These are phyloP conservation scores for Megacollybia marginata DNA, from an alignment of 768 basidiomycete genomes.

Conservation along the genomic window DNA sequence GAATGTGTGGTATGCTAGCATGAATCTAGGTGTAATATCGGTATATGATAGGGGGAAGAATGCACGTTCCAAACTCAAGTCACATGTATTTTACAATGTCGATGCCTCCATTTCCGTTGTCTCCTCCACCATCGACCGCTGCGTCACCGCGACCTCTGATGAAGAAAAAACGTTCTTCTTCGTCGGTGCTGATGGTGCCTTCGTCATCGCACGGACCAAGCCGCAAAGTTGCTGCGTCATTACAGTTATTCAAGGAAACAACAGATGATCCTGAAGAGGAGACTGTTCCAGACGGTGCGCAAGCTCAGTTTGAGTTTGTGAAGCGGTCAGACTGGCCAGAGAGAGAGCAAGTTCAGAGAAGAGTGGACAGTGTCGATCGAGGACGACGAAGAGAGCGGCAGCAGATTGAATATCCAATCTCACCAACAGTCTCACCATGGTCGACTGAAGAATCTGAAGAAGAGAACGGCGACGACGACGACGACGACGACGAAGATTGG, in stretches of 20 bases:
- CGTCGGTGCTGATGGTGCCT: conserved; percentile 9
- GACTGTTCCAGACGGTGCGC: conserved; percentile 47
- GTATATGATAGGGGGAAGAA: background rate
- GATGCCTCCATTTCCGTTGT: conserved; percentile 5
- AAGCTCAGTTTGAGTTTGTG: conserved; percentile 73
- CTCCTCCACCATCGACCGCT: conserved; percentile 9
- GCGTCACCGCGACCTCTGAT: conserved; percentile 10
- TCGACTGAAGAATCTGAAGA: conserved; percentile 60
- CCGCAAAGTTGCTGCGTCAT: conserved; percentile 76
- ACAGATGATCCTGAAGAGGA: conserved; percentile 15
- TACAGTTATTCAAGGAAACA: conserved; percentile 80
- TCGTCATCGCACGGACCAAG: background rate
- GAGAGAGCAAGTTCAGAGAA: conserved; percentile 59
- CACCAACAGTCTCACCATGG: conserved; percentile 55
- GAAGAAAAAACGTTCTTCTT: background rate
- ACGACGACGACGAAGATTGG: conserved; percentile 13
- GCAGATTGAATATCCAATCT: conserved; percentile 34
- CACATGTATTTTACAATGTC: background rate
- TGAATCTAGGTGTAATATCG: background rate
- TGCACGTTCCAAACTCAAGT: too few relatives aligned
- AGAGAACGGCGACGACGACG: conserved; percentile 25
- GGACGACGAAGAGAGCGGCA: conserved; percentile 62
- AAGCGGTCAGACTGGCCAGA: conserved; percentile 84
- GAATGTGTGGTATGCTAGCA: conserved; percentile 79
- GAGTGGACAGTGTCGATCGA: conserved; percentile 37